These are phyloP conservation scores for Stentor coeruleus DNA, from an alignment of 73 alveolate species.

Conservation along the genomic window DNA sequence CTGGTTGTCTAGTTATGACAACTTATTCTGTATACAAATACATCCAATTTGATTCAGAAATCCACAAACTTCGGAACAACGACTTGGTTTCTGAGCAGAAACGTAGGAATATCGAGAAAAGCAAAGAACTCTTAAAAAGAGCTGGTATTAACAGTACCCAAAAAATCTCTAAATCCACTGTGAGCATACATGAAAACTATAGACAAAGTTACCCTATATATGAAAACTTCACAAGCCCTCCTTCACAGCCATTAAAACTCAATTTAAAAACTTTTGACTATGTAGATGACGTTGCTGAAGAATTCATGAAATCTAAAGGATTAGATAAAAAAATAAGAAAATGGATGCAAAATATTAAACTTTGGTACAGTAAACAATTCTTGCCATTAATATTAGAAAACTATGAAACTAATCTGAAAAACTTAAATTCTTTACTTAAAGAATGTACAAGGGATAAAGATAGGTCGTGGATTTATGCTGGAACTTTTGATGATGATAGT, in stretches of 20 bases:
- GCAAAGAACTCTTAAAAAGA: constrained; percentile 7
- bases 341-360: constrained; percentile 12
- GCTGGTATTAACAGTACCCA: neutral
- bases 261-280: neutral
- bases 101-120: neutral
- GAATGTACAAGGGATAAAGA: neutral
- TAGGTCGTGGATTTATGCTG: constrained; percentile 5
- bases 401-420: neutral
- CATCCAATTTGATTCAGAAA: neutral
- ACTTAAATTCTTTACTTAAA: neutral
- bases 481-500: constrained; percentile 7
- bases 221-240: neutral
- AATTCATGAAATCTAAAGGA: neutral
- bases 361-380: constrained; percentile 11
- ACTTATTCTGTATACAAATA: neutral
- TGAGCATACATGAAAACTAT: neutral
- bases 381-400: neutral
- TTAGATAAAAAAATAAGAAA: neutral
- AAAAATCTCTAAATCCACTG: neutral
- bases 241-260: neutral
- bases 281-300: constrained; percentile 17
- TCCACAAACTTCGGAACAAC: neutral
- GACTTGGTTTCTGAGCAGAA: neutral
- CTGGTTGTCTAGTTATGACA: neutral
- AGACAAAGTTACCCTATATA: neutral